These are phyloP conservation scores for Powellomyces hirtus DNA, from an alignment of 192 early-diverging fungal species.

Conservation along the genomic window DNA sequence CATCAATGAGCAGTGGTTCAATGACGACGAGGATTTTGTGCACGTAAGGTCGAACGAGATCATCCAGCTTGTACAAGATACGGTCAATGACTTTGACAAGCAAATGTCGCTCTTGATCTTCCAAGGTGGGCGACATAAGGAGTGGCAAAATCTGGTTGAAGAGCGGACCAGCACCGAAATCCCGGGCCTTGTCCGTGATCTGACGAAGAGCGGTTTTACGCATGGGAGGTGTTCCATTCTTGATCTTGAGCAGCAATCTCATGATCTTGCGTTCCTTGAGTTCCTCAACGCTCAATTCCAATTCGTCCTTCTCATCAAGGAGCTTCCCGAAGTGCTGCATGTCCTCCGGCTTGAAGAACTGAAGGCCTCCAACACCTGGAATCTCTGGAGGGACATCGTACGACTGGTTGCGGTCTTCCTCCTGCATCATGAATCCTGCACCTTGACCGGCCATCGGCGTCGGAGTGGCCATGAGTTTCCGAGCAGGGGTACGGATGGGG, in stretches of 20 bases:
- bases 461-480: constrained; percentile 93
- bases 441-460: constrained; percentile 74
- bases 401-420: constrained; percentile 51
- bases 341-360: constrained; percentile 96
- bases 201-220: constrained; percentile 91
- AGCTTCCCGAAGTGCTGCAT: constrained; percentile 96
- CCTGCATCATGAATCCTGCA: constrained; percentile 83
- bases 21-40: constrained; percentile 99
- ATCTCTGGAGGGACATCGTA: constrained; percentile 82
- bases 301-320: constrained; percentile 75
- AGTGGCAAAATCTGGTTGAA: constrained; percentile 96
- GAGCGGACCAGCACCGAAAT: constrained; percentile 89
- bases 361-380: constrained; percentile 78
- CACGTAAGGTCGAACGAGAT: constrained; percentile 91
- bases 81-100: constrained; percentile 98
- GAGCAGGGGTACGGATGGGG: constrained; percentile 93
- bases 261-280: constrained; percentile 94
- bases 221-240: constrained; percentile 95
- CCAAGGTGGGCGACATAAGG: constrained; percentile 94
- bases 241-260: constrained; percentile 93
- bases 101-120: constrained; percentile 98
- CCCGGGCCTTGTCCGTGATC: constrained; percentile 93
- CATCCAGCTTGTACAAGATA: constrained; percentile 92
- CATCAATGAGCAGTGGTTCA: constrained; percentile 95
- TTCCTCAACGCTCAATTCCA: constrained; percentile 78